Conservation (phyloP, 768 basidiomycete genomes). For the Udeniomyces megalosporus region DNA sequence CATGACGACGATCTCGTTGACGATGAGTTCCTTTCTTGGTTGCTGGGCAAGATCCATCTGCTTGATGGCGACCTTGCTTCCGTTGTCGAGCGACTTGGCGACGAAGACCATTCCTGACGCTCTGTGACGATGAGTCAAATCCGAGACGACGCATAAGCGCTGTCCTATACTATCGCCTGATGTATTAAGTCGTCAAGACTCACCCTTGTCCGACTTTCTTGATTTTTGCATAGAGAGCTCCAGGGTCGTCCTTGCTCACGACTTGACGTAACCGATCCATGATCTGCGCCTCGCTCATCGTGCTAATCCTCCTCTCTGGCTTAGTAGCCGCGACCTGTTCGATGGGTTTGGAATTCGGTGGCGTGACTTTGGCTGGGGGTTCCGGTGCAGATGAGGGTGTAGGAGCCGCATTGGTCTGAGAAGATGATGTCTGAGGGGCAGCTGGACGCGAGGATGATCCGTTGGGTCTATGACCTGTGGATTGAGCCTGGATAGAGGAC, state of each 20-base stretch:
- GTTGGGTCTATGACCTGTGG: neutral
- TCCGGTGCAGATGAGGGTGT: neutral
- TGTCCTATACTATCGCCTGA: too few relatives aligned
- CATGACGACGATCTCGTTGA: conserved; percentile 97
- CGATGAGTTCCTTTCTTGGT: conserved; percentile 91
- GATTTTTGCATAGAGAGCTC: conserved; percentile 80
- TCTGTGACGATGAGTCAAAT: conserved; percentile 35
- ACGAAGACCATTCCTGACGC: conserved; percentile 97
- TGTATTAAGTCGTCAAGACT: too few relatives aligned
- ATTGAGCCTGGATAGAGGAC: neutral
- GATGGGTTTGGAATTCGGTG: neutral
- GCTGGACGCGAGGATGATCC: neutral
- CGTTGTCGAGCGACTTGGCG: conserved; percentile 68
- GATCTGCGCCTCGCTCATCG: conserved; percentile 93
- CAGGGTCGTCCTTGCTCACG: conserved; percentile 73
- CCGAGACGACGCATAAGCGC: too few relatives aligned
- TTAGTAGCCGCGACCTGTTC: conserved; percentile 23
- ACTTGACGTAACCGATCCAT: conserved; percentile 92
- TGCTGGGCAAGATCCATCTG: conserved; percentile 94
- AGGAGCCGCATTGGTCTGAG: neutral
- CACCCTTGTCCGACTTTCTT: conserved; percentile 98
- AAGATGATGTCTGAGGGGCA: too few relatives aligned
- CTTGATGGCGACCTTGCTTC: conserved; percentile 89
- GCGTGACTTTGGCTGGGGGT: neutral
- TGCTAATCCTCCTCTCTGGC: conserved; percentile 71